Evolutionary conservation across 1,284 basidiomycete genomes (phyloP).

Genomic region (Puccinia triticina): DNA sequence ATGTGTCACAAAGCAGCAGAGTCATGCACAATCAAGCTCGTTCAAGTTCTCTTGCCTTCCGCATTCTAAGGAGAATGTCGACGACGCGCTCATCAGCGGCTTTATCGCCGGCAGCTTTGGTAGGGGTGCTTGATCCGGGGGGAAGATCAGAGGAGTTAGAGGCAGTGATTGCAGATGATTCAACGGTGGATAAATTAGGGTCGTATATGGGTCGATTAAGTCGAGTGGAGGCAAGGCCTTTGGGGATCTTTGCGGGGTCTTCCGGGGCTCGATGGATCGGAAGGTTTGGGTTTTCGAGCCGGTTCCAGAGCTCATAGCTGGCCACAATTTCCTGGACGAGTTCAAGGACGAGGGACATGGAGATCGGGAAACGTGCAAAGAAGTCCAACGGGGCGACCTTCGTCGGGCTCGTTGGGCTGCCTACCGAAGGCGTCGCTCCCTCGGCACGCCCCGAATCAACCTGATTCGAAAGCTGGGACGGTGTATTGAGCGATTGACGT

Average conservation of each 20-base stretch:
- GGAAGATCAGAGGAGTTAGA: too few species aligned
- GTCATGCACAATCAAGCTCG: background rate
- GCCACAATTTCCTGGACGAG: constrained; percentile 87
- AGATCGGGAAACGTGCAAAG: constrained; percentile 81
- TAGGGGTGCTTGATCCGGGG: background rate
- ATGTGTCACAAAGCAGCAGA: too few species aligned
- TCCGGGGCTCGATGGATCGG: constrained; percentile 23
- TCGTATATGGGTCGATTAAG: constrained; percentile 2
- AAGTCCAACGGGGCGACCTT: constrained; percentile 75
- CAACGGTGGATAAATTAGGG: background rate
- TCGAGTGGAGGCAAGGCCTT: constrained; percentile 17
- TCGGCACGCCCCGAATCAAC: background rate
- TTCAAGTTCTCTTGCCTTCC: constrained; percentile 51
- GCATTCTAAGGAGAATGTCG: constrained; percentile 53
- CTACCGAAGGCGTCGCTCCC: constrained; percentile 44
- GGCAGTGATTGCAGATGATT: too few species aligned
- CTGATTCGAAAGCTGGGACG: background rate
- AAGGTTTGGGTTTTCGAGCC: constrained; percentile 68
- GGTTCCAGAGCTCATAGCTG: constrained; percentile 83
- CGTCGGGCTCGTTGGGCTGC: constrained; percentile 63
- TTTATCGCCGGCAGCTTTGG: constrained; percentile 38
- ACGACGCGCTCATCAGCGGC: constrained; percentile 53
- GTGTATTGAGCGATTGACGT: background rate
- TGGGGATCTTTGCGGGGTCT: background rate
- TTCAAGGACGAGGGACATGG: constrained; percentile 76